Base-by-base conservation (phyloP, 139 green algal genomes). In the Chlorella sorokiniana region DNA sequence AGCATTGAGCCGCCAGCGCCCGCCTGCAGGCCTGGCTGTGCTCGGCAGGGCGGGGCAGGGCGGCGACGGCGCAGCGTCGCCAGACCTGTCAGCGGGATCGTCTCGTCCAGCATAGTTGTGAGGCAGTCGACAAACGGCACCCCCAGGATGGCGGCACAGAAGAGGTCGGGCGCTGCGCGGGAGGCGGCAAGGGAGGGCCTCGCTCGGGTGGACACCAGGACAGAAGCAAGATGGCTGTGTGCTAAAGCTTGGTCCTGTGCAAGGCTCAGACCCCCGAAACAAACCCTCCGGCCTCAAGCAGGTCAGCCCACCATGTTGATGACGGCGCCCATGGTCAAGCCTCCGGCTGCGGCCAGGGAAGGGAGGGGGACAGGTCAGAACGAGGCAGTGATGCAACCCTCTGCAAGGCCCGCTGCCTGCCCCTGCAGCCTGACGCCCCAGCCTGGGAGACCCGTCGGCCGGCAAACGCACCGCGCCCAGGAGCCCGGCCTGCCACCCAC, bases 121-220 rank as follows among this genome's bases (percentile, higher is more conserved):
- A 95, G 79, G 2, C 90, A 86, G 89, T 99, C 96, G 72, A 99
- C 96, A 84, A 99, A 99, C 0, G 94, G 95, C 44, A 99, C 95
- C 23, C 87, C 83, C 48, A 78, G 71, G 31, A 78, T 69, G n/a
- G 63, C 31, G 31, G 63, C 63, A 44, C 18, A 22, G 31, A 42
- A 69, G 27, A 65, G 23, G 23, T 65, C 56, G 16, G 56, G 56
- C 18, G 18, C n/a, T n/a, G n/a, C n/a, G n/a, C n/a, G n/a, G n/a
- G n/a, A n/a, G n/a, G n/a, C n/a, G n/a, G n/a, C n/a, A n/a, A n/a
- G n/a, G n/a, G n/a, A n/a, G n/a, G n/a, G n/a, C n/a, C n/a, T n/a
- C n/a, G n/a, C n/a, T n/a, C n/a, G n/a, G n/a, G n/a, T n/a, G n/a
- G n/a, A n/a, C n/a, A n/a, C n/a, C n/a, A n/a, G n/a, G n/a, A n/a